A percentile compares a stretch with the other conserved stretches of the same genome.
These are phyloP conservation scores for Lindgomyces ingoldianus DNA, from an alignment of 495 filamentous ascomycete genomes.

Conservation along the genomic window DNA sequence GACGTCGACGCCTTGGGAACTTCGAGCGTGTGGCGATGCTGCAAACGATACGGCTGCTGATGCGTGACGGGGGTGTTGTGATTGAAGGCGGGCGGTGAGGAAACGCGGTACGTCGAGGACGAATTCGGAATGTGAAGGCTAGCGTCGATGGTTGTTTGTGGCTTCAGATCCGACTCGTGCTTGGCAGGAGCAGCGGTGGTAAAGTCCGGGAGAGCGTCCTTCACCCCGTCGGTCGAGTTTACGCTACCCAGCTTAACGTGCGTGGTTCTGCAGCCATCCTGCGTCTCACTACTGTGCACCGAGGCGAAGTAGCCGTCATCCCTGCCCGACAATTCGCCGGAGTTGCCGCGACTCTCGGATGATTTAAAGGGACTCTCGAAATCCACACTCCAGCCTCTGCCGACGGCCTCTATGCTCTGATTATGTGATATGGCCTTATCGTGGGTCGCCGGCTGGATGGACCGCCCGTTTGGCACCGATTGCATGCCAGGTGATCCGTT, in stretches of 20 bases:
- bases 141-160: conserved; percentile 11
- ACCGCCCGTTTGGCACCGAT: conserved; percentile 33
- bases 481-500: conserved; percentile 27
- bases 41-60: conserved; percentile 53
- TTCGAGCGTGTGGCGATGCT: conserved; percentile 88
- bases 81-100: conserved; percentile 68
- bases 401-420: conserved; percentile 1
- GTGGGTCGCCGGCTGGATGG: neutral
- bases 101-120: conserved; percentile 65
- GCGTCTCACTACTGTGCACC: conserved; percentile 22
- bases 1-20: conserved; percentile 67
- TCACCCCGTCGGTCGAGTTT: conserved; percentile 13
- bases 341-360: conserved; percentile 21
- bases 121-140: conserved; percentile 46
- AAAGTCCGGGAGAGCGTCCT: conserved; percentile 20
- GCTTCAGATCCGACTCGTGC: conserved; percentile 18
- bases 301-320: conserved; percentile 38
- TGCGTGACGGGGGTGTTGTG: conserved; percentile 47
- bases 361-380: conserved; percentile 19
- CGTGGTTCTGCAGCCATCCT: conserved; percentile 30
- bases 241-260: conserved; percentile 29
- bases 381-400: conserved; percentile 15
- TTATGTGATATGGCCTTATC: conserved; percentile 21
- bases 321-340: conserved; percentile 5
- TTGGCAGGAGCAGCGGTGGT: conserved; percentile 3